These are phyloP conservation scores for Gnomoniopsis sp. DNA, from an alignment of 2,329 filamentous ascomycete genomes.

Conservation along the genomic window DNA sequence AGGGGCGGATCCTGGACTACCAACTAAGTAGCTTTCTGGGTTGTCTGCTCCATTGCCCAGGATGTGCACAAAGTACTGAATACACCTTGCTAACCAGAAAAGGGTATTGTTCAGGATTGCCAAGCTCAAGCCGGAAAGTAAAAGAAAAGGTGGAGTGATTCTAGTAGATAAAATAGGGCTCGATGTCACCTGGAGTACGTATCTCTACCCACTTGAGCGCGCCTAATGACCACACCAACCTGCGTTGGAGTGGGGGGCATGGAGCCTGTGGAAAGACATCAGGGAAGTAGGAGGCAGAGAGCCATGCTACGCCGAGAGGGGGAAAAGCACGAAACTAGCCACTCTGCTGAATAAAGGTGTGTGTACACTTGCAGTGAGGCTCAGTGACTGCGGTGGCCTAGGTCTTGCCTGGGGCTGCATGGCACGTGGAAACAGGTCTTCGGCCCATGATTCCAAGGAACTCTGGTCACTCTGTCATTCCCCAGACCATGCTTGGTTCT, in stretches of 20 bases:
- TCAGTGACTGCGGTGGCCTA: not conserved
- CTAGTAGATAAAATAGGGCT: not conserved
- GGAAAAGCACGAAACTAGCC: not conserved
- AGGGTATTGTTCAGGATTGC: not conserved
- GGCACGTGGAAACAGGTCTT: not conserved
- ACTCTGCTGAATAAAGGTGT: not conserved
- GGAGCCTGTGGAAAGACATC: not conserved
- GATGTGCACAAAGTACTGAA: too few species aligned
- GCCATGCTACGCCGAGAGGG: not conserved
- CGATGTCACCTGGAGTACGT: not conserved
- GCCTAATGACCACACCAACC: not conserved
- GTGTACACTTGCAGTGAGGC: not conserved
- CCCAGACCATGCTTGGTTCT: too few species aligned
- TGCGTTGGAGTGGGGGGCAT: not conserved
- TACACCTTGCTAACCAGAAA: too few species aligned
- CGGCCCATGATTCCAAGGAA: too few species aligned
- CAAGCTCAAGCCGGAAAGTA: not conserved
- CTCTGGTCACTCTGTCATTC: too few species aligned
- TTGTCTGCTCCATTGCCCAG: too few species aligned
- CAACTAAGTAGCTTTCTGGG: too few species aligned
- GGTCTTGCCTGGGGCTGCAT: not conserved
- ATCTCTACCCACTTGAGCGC: not conserved
- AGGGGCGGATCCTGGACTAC: too few species aligned
- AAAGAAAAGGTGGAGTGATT: not conserved
- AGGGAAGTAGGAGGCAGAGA: not conserved